Base-by-base conservation (phyloP, 2,329 filamentous ascomycete genomes). In the Falciphora oryzae region DNA sequence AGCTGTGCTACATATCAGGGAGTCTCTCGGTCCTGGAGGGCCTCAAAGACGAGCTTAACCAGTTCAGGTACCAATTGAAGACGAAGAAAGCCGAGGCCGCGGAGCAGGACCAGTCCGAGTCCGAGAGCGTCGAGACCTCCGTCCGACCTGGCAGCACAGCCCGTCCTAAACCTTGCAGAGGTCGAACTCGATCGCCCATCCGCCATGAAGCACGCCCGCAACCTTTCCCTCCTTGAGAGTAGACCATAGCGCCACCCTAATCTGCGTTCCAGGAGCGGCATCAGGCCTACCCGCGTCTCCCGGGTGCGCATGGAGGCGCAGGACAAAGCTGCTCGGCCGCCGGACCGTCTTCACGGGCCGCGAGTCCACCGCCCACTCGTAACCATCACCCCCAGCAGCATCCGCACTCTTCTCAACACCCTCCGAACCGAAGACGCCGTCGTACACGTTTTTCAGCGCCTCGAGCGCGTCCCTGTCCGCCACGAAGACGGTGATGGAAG, bases 401-500 rank as follows among this genome's bases (percentile, higher is more conserved):
- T 61, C 29, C 31, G 32, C 29, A 16, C 59, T 14, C 3, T 38
- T 14, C 4, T 11, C 3, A 2, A 22, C 29, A 25, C 59, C 59
- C 32, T 35, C 31, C 22, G 29, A 22, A 10, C 59, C 29, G 31
- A 32, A 61, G 22, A 77, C 62, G 11, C 70, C 73, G 38, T 71
- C 67, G 67, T 77, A 78, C 0, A 70, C 72, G 13, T 63, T 65
- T 2, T 66, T 64, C 61, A 77, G 63, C 4, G 44, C 64, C 11
- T 66, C 62, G 27, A 71, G 68, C 58, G 70, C 67, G 1, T 63
- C 65, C 22, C 68, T 65, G 1, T 69, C 66, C 4, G 64, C 66
- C 1, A 80, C 71, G 1, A 74, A 68, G 1, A 84, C 66, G 1
- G 74, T 71, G 5, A 87, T 71, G 3, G 74, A 71, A 1, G 78